Percentiles rank a stretch among this genome's conserved stretches.
phyloP scores from a whole-genome alignment of 2,329 filamentous ascomycete genomes.

The Aspergillus pseudoviridinutans region DNA sequence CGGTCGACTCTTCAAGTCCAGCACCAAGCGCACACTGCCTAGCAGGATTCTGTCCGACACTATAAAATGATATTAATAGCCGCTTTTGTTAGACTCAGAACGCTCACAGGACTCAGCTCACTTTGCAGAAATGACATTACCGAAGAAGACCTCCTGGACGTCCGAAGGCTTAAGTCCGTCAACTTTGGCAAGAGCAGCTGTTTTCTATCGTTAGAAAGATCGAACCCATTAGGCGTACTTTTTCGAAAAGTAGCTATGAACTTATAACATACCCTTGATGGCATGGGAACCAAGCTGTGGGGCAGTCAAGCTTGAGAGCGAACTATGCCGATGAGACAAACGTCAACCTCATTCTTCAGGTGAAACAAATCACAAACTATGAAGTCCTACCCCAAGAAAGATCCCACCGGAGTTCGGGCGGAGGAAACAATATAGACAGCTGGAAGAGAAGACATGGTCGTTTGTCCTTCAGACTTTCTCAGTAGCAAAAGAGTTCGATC shows the following conservation, averaged over 20 bases:
- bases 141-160: conserved; percentile 95
- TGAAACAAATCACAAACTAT: conserved; percentile 4
- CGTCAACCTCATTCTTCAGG: conserved; percentile 13
- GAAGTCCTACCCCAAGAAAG: conserved; percentile 76
- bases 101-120: conserved; percentile 43
- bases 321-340: conserved; percentile 50
- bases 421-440: conserved; percentile 95
- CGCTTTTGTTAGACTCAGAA: not conserved
- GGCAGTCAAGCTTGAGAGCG: conserved; percentile 81
- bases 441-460: conserved; percentile 71
- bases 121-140: conserved; percentile 97
- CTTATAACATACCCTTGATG: conserved; percentile 69
- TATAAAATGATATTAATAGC: conserved; percentile 36
- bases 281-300: conserved; percentile 83
- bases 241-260: not conserved
- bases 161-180: conserved; percentile 82
- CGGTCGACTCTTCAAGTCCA: conserved; percentile 72
- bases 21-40: conserved; percentile 89
- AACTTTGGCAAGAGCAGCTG: conserved; percentile 76
- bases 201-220: conserved; percentile 12
- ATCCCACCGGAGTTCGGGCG: conserved; percentile 85
- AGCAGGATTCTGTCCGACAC: conserved; percentile 92
- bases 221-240: not conserved
- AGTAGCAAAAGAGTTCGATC: not conserved
- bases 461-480: not conserved